phyloP scores from a whole-genome alignment of 2,329 filamentous ascomycete genomes.

The Alternaria longipes region DNA sequence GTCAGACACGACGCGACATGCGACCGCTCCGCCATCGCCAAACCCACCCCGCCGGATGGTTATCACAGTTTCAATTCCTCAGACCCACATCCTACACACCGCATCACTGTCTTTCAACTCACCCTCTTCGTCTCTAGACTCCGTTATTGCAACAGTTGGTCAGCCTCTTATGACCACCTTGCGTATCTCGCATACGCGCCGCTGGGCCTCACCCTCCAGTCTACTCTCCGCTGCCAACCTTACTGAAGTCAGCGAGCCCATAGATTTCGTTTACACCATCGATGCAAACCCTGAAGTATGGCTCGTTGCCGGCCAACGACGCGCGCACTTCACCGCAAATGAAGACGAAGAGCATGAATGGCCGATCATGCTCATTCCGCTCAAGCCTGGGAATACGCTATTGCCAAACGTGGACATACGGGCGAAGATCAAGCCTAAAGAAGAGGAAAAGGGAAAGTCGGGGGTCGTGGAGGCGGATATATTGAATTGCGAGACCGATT shows the following conservation, averaged over 20 bases:
- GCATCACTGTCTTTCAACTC: slow-evolving; percentile 69
- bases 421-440: slow-evolving; percentile 58
- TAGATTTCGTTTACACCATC: slow-evolving; percentile 87
- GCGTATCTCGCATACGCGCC: slow-evolving; percentile 64
- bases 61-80: slow-evolving; percentile 90
- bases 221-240: slow-evolving; percentile 41
- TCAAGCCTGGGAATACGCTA: slow-evolving; percentile 79
- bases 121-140: slow-evolving; percentile 35
- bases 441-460: slow-evolving; percentile 31
- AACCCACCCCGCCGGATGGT: slow-evolving; percentile 70
- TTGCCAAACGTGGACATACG: slow-evolving; percentile 83
- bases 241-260: slow-evolving; percentile 53
- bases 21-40: slow-evolving; percentile 38
- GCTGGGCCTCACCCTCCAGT: slow-evolving; percentile 56
- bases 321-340: slow-evolving; percentile 74
- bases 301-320: slow-evolving; percentile 83
- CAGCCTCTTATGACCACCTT: slow-evolving; percentile 72
- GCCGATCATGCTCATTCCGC: slow-evolving; percentile 78
- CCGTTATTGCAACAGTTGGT: slow-evolving; percentile 64
- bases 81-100: slow-evolving; percentile 82
- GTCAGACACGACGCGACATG: slow-evolving; percentile 9
- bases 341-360: slow-evolving; percentile 63
- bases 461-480: slow-evolving; percentile 27
- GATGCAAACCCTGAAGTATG: slow-evolving; percentile 77
- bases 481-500: slow-evolving; percentile 78